Evolutionary conservation across 768 basidiomycete genomes (phyloP).

Genomic region (Leccinellum rugosiceps): DNA sequence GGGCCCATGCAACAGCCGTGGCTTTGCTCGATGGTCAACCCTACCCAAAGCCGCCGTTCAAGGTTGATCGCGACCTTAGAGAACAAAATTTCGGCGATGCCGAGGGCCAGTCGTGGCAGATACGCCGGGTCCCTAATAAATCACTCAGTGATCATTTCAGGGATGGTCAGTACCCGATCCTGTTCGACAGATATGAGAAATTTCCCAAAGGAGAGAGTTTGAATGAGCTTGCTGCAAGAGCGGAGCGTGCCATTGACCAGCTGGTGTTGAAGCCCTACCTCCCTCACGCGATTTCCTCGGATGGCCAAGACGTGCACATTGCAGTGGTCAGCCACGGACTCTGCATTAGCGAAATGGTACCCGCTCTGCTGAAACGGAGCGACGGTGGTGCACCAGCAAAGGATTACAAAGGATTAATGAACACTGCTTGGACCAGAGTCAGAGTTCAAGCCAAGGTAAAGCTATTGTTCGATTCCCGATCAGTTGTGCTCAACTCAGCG

Average conservation of each 20-base stretch:
- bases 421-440: slow-evolving; percentile 69
- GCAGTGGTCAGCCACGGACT: slow-evolving; percentile 76
- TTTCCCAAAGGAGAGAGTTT: slow-evolving; percentile 75
- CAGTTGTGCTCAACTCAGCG: slow-evolving; percentile 3
- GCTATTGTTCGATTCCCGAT: not conserved
- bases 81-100: slow-evolving; percentile 71
- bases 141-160: slow-evolving; percentile 47
- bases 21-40: slow-evolving; percentile 50
- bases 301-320: slow-evolving; percentile 44
- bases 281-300: slow-evolving; percentile 38
- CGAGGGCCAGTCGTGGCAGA: slow-evolving; percentile 56
- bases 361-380: slow-evolving; percentile 45
- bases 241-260: slow-evolving; percentile 47
- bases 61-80: slow-evolving; percentile 49
- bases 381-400: slow-evolving; percentile 25
- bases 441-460: slow-evolving; percentile 47
- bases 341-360: slow-evolving; percentile 59
- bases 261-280: slow-evolving; percentile 54
- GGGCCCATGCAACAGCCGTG: slow-evolving; percentile 60
- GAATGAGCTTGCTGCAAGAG: slow-evolving; percentile 58
- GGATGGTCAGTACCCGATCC: slow-evolving; percentile 50
- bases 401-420: slow-evolving; percentile 51
- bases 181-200: slow-evolving; percentile 42
- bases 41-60: slow-evolving; percentile 44
- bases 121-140: slow-evolving; percentile 24